Conservation (phyloP, 2,329 filamentous ascomycete species). For the Capronia americana region DNA sequence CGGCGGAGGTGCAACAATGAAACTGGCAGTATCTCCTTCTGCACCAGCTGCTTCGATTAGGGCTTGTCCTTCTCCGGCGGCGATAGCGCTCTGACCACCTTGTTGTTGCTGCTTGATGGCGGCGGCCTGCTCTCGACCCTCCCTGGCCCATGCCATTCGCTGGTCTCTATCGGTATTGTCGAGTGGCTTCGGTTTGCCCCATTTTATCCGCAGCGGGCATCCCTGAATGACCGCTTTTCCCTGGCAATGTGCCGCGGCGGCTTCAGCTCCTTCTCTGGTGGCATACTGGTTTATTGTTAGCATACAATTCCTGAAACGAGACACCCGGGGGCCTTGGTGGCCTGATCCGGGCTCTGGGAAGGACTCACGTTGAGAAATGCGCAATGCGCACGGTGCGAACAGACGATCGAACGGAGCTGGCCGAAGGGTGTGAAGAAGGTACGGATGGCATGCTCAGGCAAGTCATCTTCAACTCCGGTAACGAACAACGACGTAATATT, state of each 20-base stretch:
- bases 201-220: slow-evolving; percentile 86
- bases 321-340: background rate
- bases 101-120: slow-evolving; percentile 51
- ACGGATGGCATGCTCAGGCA: slow-evolving; percentile 89
- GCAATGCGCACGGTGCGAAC: slow-evolving; percentile 95
- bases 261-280: slow-evolving; percentile 81
- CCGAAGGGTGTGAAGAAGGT: slow-evolving; percentile 89
- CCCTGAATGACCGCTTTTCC: slow-evolving; percentile 89
- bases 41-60: slow-evolving; percentile 52
- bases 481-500: slow-evolving; percentile 94
- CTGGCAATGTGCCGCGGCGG: slow-evolving; percentile 81
- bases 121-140: slow-evolving; percentile 69
- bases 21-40: slow-evolving; percentile 43
- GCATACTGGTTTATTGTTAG: slow-evolving; percentile 63
- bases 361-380: slow-evolving; percentile 78
- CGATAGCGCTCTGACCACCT: slow-evolving; percentile 36
- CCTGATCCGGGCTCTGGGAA: background rate
- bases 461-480: slow-evolving; percentile 92
- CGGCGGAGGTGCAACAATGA: slow-evolving; percentile 75
- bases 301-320: background rate
- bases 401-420: slow-evolving; percentile 89
- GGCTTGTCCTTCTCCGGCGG: slow-evolving; percentile 42
- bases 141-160: slow-evolving; percentile 77
- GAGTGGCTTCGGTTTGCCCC: slow-evolving; percentile 90
- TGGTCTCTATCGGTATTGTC: slow-evolving; percentile 91